Evolutionary conservation across 2,329 filamentous ascomycete species (phyloP), one percentile per base, ranked within the genome.

Genomic region (Elsinoe arachidis): DNA sequence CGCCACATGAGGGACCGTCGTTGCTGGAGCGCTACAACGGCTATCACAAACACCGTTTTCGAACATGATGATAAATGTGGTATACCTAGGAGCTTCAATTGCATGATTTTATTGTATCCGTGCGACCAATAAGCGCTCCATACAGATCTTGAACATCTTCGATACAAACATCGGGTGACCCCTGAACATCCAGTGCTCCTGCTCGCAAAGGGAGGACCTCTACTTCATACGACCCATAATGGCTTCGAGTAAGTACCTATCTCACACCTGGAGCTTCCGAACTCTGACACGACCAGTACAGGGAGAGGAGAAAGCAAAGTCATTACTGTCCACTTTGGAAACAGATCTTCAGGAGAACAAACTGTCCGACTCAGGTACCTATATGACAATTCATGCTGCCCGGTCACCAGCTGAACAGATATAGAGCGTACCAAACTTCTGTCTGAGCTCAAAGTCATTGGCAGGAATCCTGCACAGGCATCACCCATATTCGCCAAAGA

Each of bases 401-500:
- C 14, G 6, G 11, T n/a, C n/a, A 10, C 26, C n/a, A 17, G 19
- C 57, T 55, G 38, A 46, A 37, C 26, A 43, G 4, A 3, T 5
- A 30, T 61, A 90, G 87, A 88, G 66, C 80, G 83, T 61, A 80
- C 83, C 64, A 72, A 77, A 9, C 68, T 73, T 14, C 73, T 85
- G 17, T 72, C 78, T 54, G 71, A 90, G 64, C 77, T 96, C 51
- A 96, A 96, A 71, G 76, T 91, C 33, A 81, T 88, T 65, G 87
- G 90, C 5, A 84, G 90, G 60, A 84, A 86, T 64, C 82, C 85
- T 6, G 76, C 74, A 30, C 78, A 88, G 71, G 84, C 90, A 26
- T 86, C 86, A 58, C 86, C 89, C 1, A 92, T 97, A 58, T 96
- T 93, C 72, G 86, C 87, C n/a, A 80, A 82, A 70, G 76, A 86